Evolutionary conservation across 306 rosid species (phyloP).

Genomic region (Vigna nakashimae): DNA sequence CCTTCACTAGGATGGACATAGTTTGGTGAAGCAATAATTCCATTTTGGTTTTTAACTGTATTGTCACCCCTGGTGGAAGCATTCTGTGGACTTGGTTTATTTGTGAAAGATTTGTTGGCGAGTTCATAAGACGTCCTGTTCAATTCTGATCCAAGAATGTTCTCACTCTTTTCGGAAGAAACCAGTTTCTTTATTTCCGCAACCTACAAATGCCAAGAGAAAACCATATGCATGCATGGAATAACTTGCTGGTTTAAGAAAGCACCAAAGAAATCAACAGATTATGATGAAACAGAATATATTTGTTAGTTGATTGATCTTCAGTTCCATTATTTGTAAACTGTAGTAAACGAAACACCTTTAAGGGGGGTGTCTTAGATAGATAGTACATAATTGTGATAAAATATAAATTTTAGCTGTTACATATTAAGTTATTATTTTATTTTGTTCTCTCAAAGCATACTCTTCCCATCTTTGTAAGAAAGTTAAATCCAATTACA

Average conservation of each 20-base stretch:
- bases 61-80: not conserved
- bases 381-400: no score
- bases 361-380: not conserved
- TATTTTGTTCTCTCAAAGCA: no score
- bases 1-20: not conserved
- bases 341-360: not conserved
- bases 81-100: conserved; percentile 2
- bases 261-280: not conserved
- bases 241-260: conserved; percentile 1
- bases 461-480: not conserved
- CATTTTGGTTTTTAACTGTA: not conserved
- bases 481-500: not conserved
- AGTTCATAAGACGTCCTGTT: not conserved
- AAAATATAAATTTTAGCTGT: not conserved
- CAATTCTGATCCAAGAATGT: conserved; percentile 23
- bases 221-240: not conserved
- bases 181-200: conserved; percentile 68
- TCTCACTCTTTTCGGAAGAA: conserved; percentile 53
- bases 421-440: not conserved
- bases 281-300: not conserved
- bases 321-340: not conserved
- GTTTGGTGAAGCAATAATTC: not conserved
- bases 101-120: not conserved
- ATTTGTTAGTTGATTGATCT: not conserved
- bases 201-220: conserved; percentile 54